phyloP scores from a whole-genome alignment of 371 early-diverging fungal species.

The Nematocida minor region DNA sequence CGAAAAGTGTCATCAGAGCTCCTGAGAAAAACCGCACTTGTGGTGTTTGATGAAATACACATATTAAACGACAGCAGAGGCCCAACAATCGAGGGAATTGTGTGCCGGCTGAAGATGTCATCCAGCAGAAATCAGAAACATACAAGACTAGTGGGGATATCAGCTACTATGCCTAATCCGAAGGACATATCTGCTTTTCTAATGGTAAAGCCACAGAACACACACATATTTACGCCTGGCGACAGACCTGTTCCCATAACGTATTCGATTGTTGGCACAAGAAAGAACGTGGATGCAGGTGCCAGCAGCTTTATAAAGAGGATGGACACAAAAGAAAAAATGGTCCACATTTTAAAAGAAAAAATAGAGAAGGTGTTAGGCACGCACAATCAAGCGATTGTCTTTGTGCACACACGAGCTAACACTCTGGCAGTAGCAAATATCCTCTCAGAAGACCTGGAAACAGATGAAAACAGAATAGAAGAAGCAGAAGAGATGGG shows the following conservation, averaged over 20 bases:
- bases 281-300: conserved; percentile 46
- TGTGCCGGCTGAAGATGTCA: conserved; percentile 77
- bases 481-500: conserved; percentile 4
- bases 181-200: conserved; percentile 88
- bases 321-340: conserved; percentile 9
- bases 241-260: conserved; percentile 72
- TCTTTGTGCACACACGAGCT: conserved; percentile 39
- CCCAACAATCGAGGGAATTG: conserved; percentile 87
- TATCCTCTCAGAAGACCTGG: not conserved
- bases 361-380: conserved; percentile 6
- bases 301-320: conserved; percentile 57
- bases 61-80: conserved; percentile 95
- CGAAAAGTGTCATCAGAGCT: conserved; percentile 71
- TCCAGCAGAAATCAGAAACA: conserved; percentile 69
- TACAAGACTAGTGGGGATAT: conserved; percentile 83
- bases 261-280: conserved; percentile 68
- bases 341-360: conserved; percentile 12
- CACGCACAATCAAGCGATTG: conserved; percentile 24
- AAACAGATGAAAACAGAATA: not conserved
- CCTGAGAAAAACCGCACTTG: conserved; percentile 71
- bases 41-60: conserved; percentile 98
- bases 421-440: conserved; percentile 26
- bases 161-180: conserved; percentile 97
- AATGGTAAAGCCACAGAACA: conserved; percentile 73
- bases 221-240: conserved; percentile 84